These are phyloP conservation scores for Pisolithus microcarpus DNA, from an alignment of 768 basidiomycete genomes.

Conservation along the genomic window DNA sequence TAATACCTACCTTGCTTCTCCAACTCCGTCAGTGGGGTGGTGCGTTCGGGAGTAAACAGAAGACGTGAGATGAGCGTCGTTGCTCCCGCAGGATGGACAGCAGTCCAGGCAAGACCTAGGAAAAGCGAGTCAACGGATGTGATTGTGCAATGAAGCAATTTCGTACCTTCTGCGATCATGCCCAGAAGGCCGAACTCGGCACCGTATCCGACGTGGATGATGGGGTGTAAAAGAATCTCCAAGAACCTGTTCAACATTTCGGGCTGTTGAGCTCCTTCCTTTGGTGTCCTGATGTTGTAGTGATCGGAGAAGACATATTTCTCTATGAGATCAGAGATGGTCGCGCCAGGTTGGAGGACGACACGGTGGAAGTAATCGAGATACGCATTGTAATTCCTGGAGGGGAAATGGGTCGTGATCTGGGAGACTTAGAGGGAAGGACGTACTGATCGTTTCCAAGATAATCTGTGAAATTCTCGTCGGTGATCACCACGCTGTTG, in stretches of 20 bases:
- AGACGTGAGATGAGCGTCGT: slow-evolving; percentile 31
- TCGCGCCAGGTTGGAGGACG: slow-evolving; percentile 22
- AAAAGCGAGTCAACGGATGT: background rate
- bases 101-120: slow-evolving; percentile 52
- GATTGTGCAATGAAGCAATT: background rate
- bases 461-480: slow-evolving; percentile 18
- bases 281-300: slow-evolving; percentile 36
- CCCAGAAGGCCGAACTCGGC: slow-evolving; percentile 59
- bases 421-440: background rate
- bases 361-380: slow-evolving; percentile 25
- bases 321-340: slow-evolving; percentile 41
- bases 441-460: slow-evolving; percentile 27
- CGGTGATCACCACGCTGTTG: slow-evolving; percentile 16
- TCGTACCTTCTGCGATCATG: slow-evolving; percentile 53
- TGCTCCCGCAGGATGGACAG: slow-evolving; percentile 39
- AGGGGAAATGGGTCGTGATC: background rate
- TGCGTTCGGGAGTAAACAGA: slow-evolving; percentile 19
- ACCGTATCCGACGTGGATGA: slow-evolving; percentile 61
- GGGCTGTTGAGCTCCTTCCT: slow-evolving; percentile 32
- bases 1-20: slow-evolving; percentile 14
- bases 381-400: slow-evolving; percentile 27
- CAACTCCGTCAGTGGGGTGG: slow-evolving; percentile 14
- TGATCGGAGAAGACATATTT: slow-evolving; percentile 51
- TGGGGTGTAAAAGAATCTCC: slow-evolving; percentile 54
- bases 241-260: slow-evolving; percentile 55